Base-by-base conservation (phyloP, 2,329 filamentous ascomycete genomes). In the Chaetomiaceae sp. region DNA sequence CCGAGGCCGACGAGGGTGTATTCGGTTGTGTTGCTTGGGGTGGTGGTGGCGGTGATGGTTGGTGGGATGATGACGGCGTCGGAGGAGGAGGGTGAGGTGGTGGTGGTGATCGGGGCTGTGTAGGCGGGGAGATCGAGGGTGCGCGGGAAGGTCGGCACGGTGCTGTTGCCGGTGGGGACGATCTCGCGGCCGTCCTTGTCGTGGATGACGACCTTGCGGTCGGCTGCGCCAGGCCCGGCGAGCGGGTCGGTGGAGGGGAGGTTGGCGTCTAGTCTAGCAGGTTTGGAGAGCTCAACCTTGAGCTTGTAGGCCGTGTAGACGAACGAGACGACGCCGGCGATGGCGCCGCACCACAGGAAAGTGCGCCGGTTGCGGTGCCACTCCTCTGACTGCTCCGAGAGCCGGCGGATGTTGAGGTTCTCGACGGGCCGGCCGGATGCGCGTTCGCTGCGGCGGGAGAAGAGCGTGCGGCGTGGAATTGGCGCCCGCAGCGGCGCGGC, bases 1-100 rank as follows among this genome's bases (percentile, higher is more conserved):
- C 93, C 93, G 5, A 96, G 70, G 0, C 93, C 93, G 6, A 97
- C 77, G 0, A 97, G 75, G 18, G 88, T 90, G 65, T 96, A 97
- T 58, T 95, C 85, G 58, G 65, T 78, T 52, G 46, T 62, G n/a
- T n/a, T n/a, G 57, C 65, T 78, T 52, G 46, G 62, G 22, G 6
- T 9, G 57, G 39, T 54, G 20, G 24, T 15, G 47, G 19, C 50
- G 50, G 42, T 38, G 50, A 45, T 50, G 58, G 12, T 62, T 19
- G 68, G 54, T 36, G 66, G 67, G n/a, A 64, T 60, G 8, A 64
- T 62, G 38, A 66, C 63, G n/a, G 67, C 66, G 12, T 64, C 62
- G 45, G 58, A 55, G 3, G 60, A 26, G 2, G 26, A 53, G 32
- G 64, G 60, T 4, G 44, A 59, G 32, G 27, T 49, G 6, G 57